These are phyloP conservation scores for Magnaporthiopsis incrustans DNA, from an alignment of 2,329 filamentous ascomycete genomes.

Conservation along the genomic window DNA sequence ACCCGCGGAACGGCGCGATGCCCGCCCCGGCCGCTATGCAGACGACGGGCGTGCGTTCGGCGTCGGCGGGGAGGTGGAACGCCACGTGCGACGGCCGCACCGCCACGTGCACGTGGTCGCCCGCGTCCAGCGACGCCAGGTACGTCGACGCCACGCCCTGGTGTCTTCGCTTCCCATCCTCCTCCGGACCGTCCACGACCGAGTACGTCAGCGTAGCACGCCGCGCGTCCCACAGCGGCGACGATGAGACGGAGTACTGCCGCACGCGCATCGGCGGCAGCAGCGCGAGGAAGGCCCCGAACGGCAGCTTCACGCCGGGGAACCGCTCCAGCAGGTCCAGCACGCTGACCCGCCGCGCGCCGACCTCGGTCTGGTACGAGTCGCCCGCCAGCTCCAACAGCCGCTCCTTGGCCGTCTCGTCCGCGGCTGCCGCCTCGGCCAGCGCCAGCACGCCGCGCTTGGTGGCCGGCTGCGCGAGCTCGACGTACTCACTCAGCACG, in stretches of 20 bases:
- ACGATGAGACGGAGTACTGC: slow-evolving; percentile 76
- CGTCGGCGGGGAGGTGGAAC: slow-evolving; percentile 41
- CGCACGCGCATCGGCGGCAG: slow-evolving; percentile 69
- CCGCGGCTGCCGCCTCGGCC: slow-evolving; percentile 18
- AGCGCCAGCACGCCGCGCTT: slow-evolving; percentile 42
- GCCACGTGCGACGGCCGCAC: slow-evolving; percentile 32
- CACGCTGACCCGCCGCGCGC: slow-evolving; percentile 51
- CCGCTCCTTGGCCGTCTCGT: slow-evolving; percentile 21
- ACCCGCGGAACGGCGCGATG: slow-evolving; percentile 55
- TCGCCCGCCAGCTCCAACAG: slow-evolving; percentile 40
- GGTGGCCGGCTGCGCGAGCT: slow-evolving; percentile 64
- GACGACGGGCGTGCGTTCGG: slow-evolving; percentile 39
- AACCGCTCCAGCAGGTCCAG: slow-evolving; percentile 64
- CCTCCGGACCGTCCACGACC: slow-evolving; percentile 48
- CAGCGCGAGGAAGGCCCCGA: slow-evolving; percentile 62
- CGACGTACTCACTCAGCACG: slow-evolving; percentile 62
- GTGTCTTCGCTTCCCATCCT: slow-evolving; percentile 27
- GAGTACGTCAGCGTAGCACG: slow-evolving; percentile 60
- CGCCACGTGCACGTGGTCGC: slow-evolving; percentile 42
- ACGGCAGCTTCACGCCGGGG: slow-evolving; percentile 48
- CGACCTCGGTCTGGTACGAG: slow-evolving; percentile 38
- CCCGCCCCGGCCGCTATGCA: slow-evolving; percentile 46
- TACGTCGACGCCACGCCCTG: slow-evolving; percentile 55
- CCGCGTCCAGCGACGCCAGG: slow-evolving; percentile 38
- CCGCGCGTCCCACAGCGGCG: slow-evolving; percentile 50